phyloP scores from a whole-genome alignment of 1,284 basidiomycete genomes.

The Athelia psychrophila region DNA sequence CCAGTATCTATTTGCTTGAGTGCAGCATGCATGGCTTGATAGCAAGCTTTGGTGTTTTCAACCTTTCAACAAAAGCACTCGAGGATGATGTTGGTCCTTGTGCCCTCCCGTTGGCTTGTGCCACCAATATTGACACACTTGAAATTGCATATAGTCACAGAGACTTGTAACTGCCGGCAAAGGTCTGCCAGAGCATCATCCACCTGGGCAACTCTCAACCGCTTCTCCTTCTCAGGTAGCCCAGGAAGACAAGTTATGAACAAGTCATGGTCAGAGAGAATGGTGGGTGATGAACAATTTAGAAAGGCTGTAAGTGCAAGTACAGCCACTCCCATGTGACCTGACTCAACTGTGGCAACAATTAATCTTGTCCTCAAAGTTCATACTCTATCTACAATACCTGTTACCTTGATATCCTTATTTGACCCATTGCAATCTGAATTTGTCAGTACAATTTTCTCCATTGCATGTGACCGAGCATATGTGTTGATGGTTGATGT shows the following conservation, averaged over 20 bases:
- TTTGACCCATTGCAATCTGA: no score
- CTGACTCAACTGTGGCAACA: no score
- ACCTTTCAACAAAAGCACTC: background rate
- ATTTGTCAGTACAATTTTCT: no score
- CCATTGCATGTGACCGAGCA: no score
- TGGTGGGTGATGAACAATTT: no score
- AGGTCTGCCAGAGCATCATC: background rate
- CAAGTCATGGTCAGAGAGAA: no score
- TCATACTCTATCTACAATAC: no score
- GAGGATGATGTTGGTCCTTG: background rate
- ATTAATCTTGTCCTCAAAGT: no score
- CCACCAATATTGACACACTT: background rate
- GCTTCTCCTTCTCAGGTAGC: background rate
- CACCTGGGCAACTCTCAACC: background rate
- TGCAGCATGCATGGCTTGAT: background rate
- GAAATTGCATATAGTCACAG: background rate
- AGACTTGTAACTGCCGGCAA: background rate
- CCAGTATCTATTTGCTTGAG: background rate
- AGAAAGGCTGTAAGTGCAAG: no score
- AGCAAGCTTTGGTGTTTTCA: background rate
- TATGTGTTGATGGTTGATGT: no score
- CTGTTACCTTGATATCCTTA: no score
- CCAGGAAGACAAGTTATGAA: background rate
- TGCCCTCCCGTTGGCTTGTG: background rate
- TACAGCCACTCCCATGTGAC: no score